Conservation (phyloP, 2,329 filamentous ascomycete genomes). For the Phialophora chinensis region DNA sequence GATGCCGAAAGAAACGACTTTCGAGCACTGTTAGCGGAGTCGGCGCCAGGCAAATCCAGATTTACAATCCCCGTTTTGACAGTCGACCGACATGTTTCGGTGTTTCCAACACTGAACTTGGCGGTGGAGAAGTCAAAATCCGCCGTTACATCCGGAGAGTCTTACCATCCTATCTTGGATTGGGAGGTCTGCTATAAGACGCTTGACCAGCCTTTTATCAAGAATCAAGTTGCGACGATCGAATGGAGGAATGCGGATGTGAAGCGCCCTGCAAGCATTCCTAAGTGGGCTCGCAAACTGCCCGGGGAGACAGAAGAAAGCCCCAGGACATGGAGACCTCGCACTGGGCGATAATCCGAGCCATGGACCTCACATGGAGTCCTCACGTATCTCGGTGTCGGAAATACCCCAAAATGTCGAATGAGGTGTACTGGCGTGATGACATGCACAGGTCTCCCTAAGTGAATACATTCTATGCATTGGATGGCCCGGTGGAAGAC, state of each 20-base stretch:
- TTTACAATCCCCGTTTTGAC: constrained; percentile 36
- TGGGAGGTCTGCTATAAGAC: constrained; percentile 33
- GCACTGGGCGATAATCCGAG: background rate
- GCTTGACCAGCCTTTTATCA: constrained; percentile 26
- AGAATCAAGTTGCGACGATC: constrained; percentile 17
- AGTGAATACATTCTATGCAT: background rate
- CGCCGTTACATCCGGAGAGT: background rate
- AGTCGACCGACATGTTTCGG: constrained; percentile 23
- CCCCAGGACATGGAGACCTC: background rate
- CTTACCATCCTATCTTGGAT: constrained; percentile 13
- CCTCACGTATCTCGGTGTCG: background rate
- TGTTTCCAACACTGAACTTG: constrained; percentile 37
- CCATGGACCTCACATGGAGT: background rate
- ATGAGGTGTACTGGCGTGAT: background rate
- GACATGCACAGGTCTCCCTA: background rate
- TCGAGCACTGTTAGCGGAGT: constrained; percentile 21
- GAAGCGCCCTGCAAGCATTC: background rate
- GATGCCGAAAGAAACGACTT: constrained; percentile 14
- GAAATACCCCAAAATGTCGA: constrained; percentile 5
- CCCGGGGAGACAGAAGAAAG: background rate
- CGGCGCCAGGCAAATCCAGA: constrained; percentile 34
- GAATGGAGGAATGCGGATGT: constrained; percentile 15
- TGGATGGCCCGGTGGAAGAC: background rate
- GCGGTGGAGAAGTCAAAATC: background rate
- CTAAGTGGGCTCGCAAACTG: background rate